These are phyloP conservation scores for Musa acuminata DNA, from an alignment of 176 grass and related monocot species.

Conservation along the genomic window DNA sequence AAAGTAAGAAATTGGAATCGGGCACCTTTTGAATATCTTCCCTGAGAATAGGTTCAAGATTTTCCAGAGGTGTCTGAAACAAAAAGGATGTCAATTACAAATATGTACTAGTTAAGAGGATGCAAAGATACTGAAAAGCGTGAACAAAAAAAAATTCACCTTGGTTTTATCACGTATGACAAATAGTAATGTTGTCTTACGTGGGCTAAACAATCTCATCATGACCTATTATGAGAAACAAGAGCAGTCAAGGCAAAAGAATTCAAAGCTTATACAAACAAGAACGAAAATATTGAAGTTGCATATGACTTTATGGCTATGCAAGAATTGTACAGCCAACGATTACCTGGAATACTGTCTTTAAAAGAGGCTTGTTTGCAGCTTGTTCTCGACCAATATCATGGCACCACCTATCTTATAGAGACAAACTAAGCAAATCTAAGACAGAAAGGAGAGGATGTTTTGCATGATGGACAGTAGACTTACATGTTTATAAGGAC, in stretches of 20 bases:
- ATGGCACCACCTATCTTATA: constrained; percentile 82
- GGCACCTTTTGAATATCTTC: too few relatives aligned
- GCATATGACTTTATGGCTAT: background rate
- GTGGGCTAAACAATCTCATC: constrained; percentile 95
- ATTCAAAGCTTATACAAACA: constrained; percentile 2
- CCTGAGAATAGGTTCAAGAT: too few relatives aligned
- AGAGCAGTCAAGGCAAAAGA: background rate
- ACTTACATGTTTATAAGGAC: constrained; percentile 99
- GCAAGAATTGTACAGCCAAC: background rate
- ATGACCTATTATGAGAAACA: constrained; percentile 56
- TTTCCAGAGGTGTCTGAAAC: too few relatives aligned
- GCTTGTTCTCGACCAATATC: constrained; percentile 99
- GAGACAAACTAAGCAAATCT: constrained; percentile 6
- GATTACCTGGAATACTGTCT: constrained; percentile 92
- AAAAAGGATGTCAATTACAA: constrained; percentile 11
- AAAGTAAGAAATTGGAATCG: too few relatives aligned
- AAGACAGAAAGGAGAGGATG: constrained; percentile 11
- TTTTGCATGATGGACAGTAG: constrained; percentile 6
- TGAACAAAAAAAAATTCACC: constrained; percentile 23
- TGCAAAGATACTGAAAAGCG: background rate
- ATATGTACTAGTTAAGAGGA: background rate
- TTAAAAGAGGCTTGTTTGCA: constrained; percentile 98
- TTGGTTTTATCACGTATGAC: constrained; percentile 96
- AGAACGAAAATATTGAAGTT: background rate
- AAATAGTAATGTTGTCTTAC: constrained; percentile 82